Conservation (phyloP, 257 asterid genomes). For the Nicotiana noctiflora region DNA sequence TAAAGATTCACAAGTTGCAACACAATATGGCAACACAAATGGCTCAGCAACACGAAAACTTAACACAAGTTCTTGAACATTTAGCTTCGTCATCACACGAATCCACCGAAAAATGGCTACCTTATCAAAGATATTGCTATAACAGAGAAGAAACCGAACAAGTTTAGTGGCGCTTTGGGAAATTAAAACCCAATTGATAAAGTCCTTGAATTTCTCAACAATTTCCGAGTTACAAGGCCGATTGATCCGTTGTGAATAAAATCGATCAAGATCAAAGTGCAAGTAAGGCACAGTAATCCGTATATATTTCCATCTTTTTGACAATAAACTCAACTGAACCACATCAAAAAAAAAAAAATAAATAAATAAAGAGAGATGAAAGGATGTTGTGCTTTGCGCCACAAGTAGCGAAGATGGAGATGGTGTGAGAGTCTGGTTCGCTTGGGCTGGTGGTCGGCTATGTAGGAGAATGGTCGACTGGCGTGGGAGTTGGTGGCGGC, state of each 20-base stretch:
- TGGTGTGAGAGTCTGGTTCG: no score
- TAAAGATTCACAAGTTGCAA: constrained; percentile 9
- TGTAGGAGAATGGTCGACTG: no score
- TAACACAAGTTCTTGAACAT: constrained; percentile 11
- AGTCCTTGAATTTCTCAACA: constrained; percentile 1
- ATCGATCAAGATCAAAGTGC: not conserved
- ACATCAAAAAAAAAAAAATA: no score
- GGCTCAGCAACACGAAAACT: not conserved
- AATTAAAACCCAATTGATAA: constrained; percentile 8
- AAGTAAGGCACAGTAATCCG: not conserved
- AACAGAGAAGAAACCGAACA: not conserved
- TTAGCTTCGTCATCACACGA: not conserved
- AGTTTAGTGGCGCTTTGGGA: not conserved
- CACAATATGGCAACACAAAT: constrained; percentile 10
- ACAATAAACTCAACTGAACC: not conserved
- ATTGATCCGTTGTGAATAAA: not conserved
- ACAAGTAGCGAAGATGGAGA: no score
- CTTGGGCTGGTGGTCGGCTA: no score
- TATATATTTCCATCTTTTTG: not conserved
- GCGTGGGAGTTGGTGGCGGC: no score
- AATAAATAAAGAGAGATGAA: not conserved
- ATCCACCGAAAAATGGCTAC: not conserved
- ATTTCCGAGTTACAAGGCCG: not conserved
- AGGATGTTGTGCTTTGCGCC: not conserved
- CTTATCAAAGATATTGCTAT: not conserved